Percentiles rank a stretch among this genome's conserved stretches.
These are phyloP conservation scores for Alternaria gaisen DNA, from an alignment of 2,329 filamentous ascomycete genomes.

Conservation along the genomic window DNA sequence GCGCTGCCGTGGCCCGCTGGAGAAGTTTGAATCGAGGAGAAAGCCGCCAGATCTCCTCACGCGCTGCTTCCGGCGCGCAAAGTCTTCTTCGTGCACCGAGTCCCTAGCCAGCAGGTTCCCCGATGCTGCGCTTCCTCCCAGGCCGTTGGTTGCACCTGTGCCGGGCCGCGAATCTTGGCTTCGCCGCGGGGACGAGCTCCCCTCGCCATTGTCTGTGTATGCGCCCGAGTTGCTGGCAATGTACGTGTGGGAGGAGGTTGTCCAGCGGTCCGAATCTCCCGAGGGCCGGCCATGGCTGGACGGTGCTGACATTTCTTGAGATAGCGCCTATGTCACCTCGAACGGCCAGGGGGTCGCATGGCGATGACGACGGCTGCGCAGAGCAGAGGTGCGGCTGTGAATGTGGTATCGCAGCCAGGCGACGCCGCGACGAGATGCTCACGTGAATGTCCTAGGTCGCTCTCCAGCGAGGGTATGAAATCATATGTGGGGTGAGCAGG, in stretches of 20 bases:
- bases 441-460: neutral
- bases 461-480: neutral
- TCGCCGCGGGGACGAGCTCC: constrained; percentile 36
- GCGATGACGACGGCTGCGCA: constrained; percentile 29
- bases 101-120: constrained; percentile 31
- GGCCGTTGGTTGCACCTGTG: constrained; percentile 17
- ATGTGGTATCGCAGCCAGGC: constrained; percentile 5
- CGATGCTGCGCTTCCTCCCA: constrained; percentile 13
- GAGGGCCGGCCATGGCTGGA: constrained; percentile 47
- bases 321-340: constrained; percentile 33
- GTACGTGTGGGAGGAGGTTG: constrained; percentile 44
- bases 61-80: constrained; percentile 42
- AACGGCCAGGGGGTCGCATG: constrained; percentile 39
- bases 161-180: constrained; percentile 27
- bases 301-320: constrained; percentile 41
- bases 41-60: constrained; percentile 53
- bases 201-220: constrained; percentile 39
- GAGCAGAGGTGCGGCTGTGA: constrained; percentile 14
- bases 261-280: constrained; percentile 45
- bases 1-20: constrained; percentile 37
- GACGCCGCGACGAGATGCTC: constrained; percentile 2
- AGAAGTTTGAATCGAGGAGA: constrained; percentile 56
- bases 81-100: constrained; percentile 42
- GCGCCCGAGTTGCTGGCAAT: constrained; percentile 38
- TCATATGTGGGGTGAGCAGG: constrained; percentile 16